Evolutionary conservation across 208 protist genomes (phyloP).

Genomic region (Trypanosoma theileri): DNA sequence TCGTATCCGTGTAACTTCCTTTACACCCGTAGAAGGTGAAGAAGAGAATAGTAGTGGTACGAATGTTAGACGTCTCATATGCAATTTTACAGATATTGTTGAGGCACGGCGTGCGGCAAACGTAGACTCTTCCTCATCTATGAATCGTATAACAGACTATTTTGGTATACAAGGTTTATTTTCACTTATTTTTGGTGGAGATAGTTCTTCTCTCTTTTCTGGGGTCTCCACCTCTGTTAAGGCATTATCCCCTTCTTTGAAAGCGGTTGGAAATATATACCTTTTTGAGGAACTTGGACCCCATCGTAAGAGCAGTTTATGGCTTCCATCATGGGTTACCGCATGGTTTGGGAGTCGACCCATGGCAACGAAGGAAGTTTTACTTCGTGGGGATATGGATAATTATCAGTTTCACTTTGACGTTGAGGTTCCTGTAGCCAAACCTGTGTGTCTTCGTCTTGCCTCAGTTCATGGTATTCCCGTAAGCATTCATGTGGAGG

Average conservation of each 20-base stretch:
- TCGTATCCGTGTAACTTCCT: conserved; percentile 32
- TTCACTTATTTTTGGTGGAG: background rate
- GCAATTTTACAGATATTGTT: conserved; percentile 8
- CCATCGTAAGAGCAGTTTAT: conserved; percentile 18
- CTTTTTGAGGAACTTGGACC: conserved; percentile 30
- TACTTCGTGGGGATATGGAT: conserved; percentile 6
- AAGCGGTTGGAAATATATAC: background rate
- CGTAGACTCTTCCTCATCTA: background rate
- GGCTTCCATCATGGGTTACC: conserved; percentile 25
- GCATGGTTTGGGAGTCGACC: conserved; percentile 28
- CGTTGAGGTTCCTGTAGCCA: conserved; percentile 12
- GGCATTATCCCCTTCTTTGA: too few relatives aligned
- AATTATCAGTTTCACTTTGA: conserved; percentile 18
- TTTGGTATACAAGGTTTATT: background rate
- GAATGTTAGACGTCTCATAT: background rate
- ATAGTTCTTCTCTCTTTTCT: background rate
- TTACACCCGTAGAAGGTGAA: conserved; percentile 16
- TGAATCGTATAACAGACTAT: background rate
- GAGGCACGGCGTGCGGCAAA: background rate
- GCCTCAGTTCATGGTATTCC: conserved; percentile 1
- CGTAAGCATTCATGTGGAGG: conserved; percentile 37
- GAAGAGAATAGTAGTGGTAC: background rate
- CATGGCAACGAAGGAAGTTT: conserved; percentile 13
- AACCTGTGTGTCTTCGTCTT: conserved; percentile 28
- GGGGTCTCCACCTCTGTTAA: background rate